phyloP scores from a whole-genome alignment of 2,329 filamentous ascomycete genomes.

The Sporothrix brasiliensis region DNA sequence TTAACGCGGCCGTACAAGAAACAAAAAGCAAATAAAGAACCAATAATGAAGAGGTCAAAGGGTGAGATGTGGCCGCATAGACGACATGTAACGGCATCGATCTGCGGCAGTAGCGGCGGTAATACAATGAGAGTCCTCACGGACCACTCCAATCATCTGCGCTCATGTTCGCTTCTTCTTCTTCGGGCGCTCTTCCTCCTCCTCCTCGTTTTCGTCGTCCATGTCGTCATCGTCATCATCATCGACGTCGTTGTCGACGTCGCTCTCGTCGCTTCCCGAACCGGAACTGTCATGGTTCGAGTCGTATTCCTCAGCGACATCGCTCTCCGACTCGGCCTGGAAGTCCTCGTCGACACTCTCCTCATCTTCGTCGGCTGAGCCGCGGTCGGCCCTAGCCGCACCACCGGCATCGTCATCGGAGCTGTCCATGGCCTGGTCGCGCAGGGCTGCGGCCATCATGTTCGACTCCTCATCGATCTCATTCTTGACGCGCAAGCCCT shows the following conservation, averaged over 20 bases:
- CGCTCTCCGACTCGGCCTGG: slow-evolving; percentile 85
- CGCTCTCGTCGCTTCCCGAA: slow-evolving; percentile 68
- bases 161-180: slow-evolving; percentile 48
- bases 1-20: neutral
- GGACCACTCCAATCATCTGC: neutral
- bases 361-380: slow-evolving; percentile 93
- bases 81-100: neutral
- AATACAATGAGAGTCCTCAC: neutral
- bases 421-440: slow-evolving; percentile 79
- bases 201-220: slow-evolving; percentile 45
- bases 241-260: slow-evolving; percentile 55
- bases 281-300: slow-evolving; percentile 86
- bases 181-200: slow-evolving; percentile 45
- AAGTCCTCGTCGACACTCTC: slow-evolving; percentile 97
- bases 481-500: slow-evolving; percentile 94
- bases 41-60: neutral
- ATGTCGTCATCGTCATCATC: slow-evolving; percentile 53
- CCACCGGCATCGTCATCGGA: slow-evolving; percentile 81
- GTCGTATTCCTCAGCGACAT: slow-evolving; percentile 96
- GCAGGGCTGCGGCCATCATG: slow-evolving; percentile 75
- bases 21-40: neutral
- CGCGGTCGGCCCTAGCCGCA: slow-evolving; percentile 70
- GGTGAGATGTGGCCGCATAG: neutral
- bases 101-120: neutral
- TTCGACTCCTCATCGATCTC: slow-evolving; percentile 95